phyloP scores from a whole-genome alignment of 306 rosid genomes.

The Prunus dulcis region DNA sequence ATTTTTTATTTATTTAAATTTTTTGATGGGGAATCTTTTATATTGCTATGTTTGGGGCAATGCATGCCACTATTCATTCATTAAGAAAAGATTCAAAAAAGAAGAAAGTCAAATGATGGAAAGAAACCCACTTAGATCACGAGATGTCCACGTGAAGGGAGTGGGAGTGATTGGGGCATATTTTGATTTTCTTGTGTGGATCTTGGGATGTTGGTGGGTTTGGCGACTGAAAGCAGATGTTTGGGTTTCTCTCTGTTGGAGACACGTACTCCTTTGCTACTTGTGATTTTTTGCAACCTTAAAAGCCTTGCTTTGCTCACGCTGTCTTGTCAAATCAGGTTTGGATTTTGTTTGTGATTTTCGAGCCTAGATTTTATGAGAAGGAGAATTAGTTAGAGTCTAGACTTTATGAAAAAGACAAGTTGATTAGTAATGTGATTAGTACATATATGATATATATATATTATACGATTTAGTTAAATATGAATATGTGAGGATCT shows the following conservation, averaged over 20 bases:
- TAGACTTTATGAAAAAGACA: neutral
- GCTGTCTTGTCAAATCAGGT: neutral
- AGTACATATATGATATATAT: neutral
- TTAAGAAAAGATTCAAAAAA: conserved; percentile 8
- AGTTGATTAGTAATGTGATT: neutral
- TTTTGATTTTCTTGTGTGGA: conserved; percentile 7
- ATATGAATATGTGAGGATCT: too few relatives aligned
- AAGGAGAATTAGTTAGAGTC: neutral
- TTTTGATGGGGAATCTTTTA: conserved; percentile 17
- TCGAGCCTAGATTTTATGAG: neutral
- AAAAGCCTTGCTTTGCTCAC: neutral
- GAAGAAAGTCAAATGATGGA: conserved; percentile 17
- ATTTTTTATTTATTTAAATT: too few relatives aligned
- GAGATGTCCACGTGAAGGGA: conserved; percentile 90
- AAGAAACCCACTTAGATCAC: conserved; percentile 43
- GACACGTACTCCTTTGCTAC: neutral
- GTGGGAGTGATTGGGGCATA: conserved; percentile 24
- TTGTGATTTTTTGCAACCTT: neutral
- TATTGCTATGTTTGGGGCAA: neutral
- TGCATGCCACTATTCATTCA: neutral
- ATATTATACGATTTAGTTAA: neutral
- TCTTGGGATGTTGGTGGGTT: conserved; percentile 26
- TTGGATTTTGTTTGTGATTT: neutral
- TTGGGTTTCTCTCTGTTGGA: conserved; percentile 17
- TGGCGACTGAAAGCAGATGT: conserved; percentile 32